Evolutionary conservation across 2,329 filamentous ascomycete genomes (phyloP).

Genomic region (Claviceps citrina): DNA sequence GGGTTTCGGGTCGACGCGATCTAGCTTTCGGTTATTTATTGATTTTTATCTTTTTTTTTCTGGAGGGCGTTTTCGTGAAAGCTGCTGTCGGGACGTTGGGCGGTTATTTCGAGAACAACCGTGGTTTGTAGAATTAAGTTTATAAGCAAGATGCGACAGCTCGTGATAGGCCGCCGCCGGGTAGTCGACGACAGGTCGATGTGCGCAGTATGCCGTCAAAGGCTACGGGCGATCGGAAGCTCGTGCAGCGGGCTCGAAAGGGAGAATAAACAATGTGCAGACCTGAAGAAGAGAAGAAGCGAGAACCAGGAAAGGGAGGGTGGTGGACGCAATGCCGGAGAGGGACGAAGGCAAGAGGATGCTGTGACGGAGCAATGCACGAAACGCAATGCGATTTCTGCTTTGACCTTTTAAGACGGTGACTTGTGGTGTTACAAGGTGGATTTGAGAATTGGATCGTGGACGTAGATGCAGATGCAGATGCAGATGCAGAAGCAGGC

Average conservation of each 20-base stretch:
- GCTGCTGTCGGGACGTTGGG: constrained; percentile 1
- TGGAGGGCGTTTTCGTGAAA: not conserved
- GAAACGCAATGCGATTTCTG: not conserved
- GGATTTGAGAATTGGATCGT: not conserved
- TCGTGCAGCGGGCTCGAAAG: not conserved
- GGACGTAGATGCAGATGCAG: not conserved
- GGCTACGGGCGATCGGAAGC: not conserved
- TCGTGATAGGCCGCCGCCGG: not conserved
- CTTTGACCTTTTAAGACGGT: not conserved
- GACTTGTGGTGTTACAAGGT: not conserved
- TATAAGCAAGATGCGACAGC: not conserved
- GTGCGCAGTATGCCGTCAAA: not conserved
- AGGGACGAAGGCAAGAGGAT: not conserved
- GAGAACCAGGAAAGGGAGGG: not conserved
- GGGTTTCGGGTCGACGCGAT: not conserved
- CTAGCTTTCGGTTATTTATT: not conserved
- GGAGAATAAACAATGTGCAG: not conserved
- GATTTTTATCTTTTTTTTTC: not conserved
- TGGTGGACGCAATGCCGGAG: not conserved
- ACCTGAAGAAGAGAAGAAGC: no score
- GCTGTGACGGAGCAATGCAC: not conserved
- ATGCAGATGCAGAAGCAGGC: not conserved
- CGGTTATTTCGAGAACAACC: constrained; percentile 4
- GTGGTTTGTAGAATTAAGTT: not conserved
- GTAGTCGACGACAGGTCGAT: not conserved